Base-by-base conservation (phyloP, 169 alveolate genomes). In the Eimeria praecox region DNA sequence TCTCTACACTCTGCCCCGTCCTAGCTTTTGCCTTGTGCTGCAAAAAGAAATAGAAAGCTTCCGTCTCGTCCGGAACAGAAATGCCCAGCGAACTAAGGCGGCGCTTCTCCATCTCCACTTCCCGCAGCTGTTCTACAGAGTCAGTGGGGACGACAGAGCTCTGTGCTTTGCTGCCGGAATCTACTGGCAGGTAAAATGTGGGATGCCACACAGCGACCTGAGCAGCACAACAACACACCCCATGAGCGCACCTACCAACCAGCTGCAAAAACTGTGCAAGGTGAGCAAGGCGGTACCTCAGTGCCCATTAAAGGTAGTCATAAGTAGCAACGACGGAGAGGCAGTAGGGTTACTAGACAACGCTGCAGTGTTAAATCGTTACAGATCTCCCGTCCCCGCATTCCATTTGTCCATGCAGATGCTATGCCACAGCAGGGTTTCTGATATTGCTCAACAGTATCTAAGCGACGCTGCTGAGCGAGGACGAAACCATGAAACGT, bases 191-290 rank as follows among this genome's bases (percentile, higher is more conserved):
- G 91, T 78, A 92, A 44, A 92, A n/a, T 0, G 80, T 78, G 14
- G 95, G 95, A 27, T 40, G 85, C 95, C 95, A 92, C 69, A 92
- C 85, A 54, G 92, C 95, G 44, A 92, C 95, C 95, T 92, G 73
- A 46, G 46, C 73, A 6, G 35, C 56, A 52, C 73, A 6, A 22
- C 56, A 52, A 54, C 92, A 83, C 54, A 46, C 10, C 42, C 16
- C 42, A 52, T 5, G n/a, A 40, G 46, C 59, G 38, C 44, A 42
- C 22, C 16, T 20, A n/a, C 20, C 69, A 27, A 78, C 35, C 64
- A 78, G 89, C 3, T 27, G 59, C 22, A 44, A 38, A 35, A 27
- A 49, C 44, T 24, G 8, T n/a, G 46, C 44, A 69, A 44, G 80
- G 27, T 5, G n/a, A 69, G n/a, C 3, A 35, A 16, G 20, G 42